Base-by-base conservation (phyloP, 768 basidiomycete genomes). In the Coprinopsis cinerea region DNA sequence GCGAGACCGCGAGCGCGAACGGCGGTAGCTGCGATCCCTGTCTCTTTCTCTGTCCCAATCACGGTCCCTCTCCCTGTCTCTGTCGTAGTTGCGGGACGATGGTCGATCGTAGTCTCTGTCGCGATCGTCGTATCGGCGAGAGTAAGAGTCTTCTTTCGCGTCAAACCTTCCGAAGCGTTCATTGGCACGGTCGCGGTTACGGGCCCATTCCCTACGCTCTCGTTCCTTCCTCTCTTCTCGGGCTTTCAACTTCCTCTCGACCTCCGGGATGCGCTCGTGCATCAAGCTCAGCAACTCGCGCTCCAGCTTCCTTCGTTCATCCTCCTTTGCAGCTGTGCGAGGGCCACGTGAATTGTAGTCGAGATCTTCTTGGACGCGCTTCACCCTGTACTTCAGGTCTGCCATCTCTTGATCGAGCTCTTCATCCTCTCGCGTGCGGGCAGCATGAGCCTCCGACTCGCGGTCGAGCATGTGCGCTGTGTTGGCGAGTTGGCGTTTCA, bases 231-330 rank as follows among this genome's bases (percentile, higher is more conserved):
- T 74, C 53, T 83, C 83, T 42, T 95, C 89, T 39, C 88, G 67
- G 13, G 82, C 82, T 60, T 89, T 81, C 43, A 96, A 81, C 63
- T 81, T 82, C 55, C 83, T 76, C 67, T 98, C 93, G 5, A 99
- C 77, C 48, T 92, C 90, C 0, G 96, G 96, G 3, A 99, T 74
- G 40, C 85, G 79, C 61, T 95, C 92, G 59, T 98, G 93, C 82
- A 89, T 81, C 46, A 99, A 70, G 40, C 75, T 72, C 49, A 95
- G 65, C 17, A 97, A 71, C 57, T 98, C 92, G 36, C 95, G 76
- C 67, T 99, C 96, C 24, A 96, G 73, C 56, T 82, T 78, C 18
- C 95, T 70, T 48, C 85, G 74, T 61, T 98, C 93, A 55, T 92
- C 87, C 48, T 96, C 92, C 67, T 87, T 88, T 15, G 78, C 75